Percentiles rank a stretch among this genome's conserved stretches.
Evolutionary conservation across 805 yeast species (phyloP).

Genomic region (Alloascoidea africana): DNA sequence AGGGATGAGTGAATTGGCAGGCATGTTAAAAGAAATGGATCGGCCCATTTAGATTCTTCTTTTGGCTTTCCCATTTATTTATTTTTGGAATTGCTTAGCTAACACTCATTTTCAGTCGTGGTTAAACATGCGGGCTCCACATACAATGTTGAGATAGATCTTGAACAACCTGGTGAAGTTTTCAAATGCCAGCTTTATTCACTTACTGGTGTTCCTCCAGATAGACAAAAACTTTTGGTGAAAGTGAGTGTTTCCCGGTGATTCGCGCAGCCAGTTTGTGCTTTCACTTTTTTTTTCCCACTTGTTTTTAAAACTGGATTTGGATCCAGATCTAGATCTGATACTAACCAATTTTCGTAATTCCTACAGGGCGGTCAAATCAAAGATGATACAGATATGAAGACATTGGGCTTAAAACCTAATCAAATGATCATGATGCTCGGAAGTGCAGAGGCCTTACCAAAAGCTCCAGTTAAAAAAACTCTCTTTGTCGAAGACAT

Average conservation of each 20-base stretch:
- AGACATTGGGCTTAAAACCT: constrained; percentile 38
- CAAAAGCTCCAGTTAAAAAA: constrained; percentile 31
- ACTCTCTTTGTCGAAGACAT: constrained; percentile 59
- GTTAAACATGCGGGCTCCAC: constrained; percentile 60
- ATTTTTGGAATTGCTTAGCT: too few species aligned
- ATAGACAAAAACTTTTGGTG: constrained; percentile 78
- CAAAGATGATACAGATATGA: constrained; percentile 47
- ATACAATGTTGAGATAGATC: constrained; percentile 39
- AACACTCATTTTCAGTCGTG: too few species aligned
- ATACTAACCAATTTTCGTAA: too few species aligned
- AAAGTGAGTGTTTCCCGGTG: constrained; percentile 26
- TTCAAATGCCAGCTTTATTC: constrained; percentile 59
- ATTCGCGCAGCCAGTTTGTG: too few species aligned
- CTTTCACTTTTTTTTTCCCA: too few species aligned
- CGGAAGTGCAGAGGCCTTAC: constrained; percentile 73
- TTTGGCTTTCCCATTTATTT: too few species aligned
- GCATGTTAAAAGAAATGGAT: too few species aligned
- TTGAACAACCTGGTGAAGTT: constrained; percentile 38
- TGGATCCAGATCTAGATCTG: too few species aligned
- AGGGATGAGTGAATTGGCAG: too few species aligned
- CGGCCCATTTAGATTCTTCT: too few species aligned
- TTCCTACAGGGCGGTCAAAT: constrained; percentile 54
- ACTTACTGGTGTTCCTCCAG: constrained; percentile 70
- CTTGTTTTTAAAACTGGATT: neutral
- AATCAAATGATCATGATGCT: constrained; percentile 70